phyloP scores from a whole-genome alignment of 352 stramenopile genomes.

The Blastocystis sp. region DNA sequence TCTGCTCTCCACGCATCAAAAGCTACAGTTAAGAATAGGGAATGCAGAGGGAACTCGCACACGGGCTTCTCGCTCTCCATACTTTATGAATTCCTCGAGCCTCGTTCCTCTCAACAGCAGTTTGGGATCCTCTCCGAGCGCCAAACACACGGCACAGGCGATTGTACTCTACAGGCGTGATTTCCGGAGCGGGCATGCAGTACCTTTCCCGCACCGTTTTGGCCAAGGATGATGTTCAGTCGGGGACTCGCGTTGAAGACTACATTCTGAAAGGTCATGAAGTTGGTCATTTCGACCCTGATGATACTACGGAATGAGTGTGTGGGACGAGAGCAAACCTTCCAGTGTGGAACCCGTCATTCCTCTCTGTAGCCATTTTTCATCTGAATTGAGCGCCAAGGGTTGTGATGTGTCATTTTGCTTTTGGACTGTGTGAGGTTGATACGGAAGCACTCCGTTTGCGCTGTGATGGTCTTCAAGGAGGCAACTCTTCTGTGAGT shows the following conservation, averaged over 20 bases:
- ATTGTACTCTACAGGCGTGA: conserved; percentile 84
- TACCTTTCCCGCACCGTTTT: conserved; percentile 92
- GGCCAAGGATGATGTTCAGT: conserved; percentile 95
- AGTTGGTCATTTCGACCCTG: conserved; percentile 89
- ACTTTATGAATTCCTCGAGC: conserved; percentile 86
- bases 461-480: no score
- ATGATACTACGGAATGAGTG: conserved; percentile 78
- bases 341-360: conserved; percentile 76
- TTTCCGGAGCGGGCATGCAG: conserved; percentile 73
- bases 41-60: conserved; percentile 1
- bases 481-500: no score
- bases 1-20: conserved; percentile 21
- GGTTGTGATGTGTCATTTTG: no score
- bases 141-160: conserved; percentile 94
- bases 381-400: not conserved
- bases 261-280: conserved; percentile 88
- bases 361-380: conserved; percentile 1
- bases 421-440: not conserved
- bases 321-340: conserved; percentile 76
- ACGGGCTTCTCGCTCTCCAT: conserved; percentile 37
- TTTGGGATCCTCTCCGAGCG: conserved; percentile 89
- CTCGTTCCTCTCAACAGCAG: conserved; percentile 91
- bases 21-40: not conserved
- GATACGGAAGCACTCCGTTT: no score
- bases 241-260: conserved; percentile 88